A percentile compares a stretch with the other conserved stretches of the same genome.
These are phyloP conservation scores for Astrothelium macrocarpum DNA, from an alignment of 495 filamentous ascomycete species.

Conservation along the genomic window DNA sequence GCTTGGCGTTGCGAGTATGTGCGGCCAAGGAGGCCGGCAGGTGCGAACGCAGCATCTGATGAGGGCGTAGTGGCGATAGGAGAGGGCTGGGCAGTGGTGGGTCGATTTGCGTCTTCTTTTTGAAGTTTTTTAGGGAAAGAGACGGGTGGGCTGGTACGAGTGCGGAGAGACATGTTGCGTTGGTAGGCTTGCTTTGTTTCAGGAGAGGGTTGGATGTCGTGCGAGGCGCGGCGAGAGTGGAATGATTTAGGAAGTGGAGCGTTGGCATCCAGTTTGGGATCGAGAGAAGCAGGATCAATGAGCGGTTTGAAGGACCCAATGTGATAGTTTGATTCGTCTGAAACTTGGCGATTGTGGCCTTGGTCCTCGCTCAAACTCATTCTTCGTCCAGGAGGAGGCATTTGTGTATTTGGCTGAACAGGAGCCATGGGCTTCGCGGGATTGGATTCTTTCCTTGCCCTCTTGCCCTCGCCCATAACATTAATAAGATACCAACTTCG, in stretches of 20 bases:
- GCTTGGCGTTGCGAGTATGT: slow-evolving; percentile 53
- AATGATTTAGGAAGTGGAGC: not conserved
- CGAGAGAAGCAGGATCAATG: slow-evolving; percentile 28
- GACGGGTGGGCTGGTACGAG: slow-evolving; percentile 38
- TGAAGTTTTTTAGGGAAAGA: slow-evolving; percentile 34
- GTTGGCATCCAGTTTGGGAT: not conserved
- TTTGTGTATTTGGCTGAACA: not conserved
- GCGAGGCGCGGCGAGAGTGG: not conserved
- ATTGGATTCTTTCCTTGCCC: slow-evolving; percentile 24
- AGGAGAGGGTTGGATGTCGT: slow-evolving; percentile 18
- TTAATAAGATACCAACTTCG: slow-evolving; percentile 81
- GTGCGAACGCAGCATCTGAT: slow-evolving; percentile 43
- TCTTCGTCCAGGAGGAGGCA: not conserved
- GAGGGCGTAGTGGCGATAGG: slow-evolving; percentile 15
- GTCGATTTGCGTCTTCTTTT: slow-evolving; percentile 24
- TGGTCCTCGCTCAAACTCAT: not conserved
- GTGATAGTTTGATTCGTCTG: slow-evolving; percentile 38
- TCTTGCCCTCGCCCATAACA: slow-evolving; percentile 45
- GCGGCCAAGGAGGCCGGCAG: slow-evolving; percentile 50
- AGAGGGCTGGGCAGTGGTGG: slow-evolving; percentile 10
- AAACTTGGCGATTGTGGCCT: slow-evolving; percentile 13
- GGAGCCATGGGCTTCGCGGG: slow-evolving; percentile 10
- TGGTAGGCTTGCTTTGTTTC: slow-evolving; percentile 22
- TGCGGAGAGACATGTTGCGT: slow-evolving; percentile 34
- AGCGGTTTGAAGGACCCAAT: slow-evolving; percentile 50